Evolutionary conservation across 257 asterid genomes (phyloP).

Genomic region (Anisodus acutangulus): DNA sequence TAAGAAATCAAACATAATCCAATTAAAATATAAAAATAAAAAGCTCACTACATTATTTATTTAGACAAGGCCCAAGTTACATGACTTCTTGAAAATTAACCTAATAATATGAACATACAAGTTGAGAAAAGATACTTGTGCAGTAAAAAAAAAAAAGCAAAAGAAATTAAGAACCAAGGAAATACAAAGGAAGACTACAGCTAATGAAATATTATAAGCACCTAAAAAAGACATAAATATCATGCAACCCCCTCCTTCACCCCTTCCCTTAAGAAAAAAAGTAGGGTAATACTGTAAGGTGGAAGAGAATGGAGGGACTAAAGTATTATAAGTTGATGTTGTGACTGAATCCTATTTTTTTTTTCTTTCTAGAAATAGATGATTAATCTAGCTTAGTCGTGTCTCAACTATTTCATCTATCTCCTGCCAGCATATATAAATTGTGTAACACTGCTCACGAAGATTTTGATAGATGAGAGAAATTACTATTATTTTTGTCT

Average conservation of each 20-base stretch:
- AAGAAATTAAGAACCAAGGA: not conserved
- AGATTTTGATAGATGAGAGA: not conserved
- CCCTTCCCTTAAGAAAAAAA: no score
- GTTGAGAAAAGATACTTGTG: no score
- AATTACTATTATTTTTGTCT: not conserved
- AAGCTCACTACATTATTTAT: not conserved
- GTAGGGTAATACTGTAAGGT: not conserved
- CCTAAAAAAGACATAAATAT: no score
- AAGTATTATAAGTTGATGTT: not conserved
- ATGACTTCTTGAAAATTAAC: not conserved
- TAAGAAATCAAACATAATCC: not conserved
- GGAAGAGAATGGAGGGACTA: not conserved
- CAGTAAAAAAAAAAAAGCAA: not conserved
- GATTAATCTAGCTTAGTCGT: no score
- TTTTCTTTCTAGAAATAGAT: not conserved
- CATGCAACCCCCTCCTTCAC: no score
- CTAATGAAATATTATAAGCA: not conserved
- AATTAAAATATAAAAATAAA: not conserved
- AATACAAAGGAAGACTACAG: not conserved
- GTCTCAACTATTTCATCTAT: no score
- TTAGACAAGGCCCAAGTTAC: not conserved
- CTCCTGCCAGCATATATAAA: no score
- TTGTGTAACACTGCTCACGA: no score
- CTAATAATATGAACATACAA: not conserved
- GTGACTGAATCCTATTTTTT: slow-evolving; percentile 37